Evolutionary conservation across 116 monocot genomes (phyloP), one percentile per base, ranked within the genome.

Genomic region (Papilionanthe hybrid): DNA sequence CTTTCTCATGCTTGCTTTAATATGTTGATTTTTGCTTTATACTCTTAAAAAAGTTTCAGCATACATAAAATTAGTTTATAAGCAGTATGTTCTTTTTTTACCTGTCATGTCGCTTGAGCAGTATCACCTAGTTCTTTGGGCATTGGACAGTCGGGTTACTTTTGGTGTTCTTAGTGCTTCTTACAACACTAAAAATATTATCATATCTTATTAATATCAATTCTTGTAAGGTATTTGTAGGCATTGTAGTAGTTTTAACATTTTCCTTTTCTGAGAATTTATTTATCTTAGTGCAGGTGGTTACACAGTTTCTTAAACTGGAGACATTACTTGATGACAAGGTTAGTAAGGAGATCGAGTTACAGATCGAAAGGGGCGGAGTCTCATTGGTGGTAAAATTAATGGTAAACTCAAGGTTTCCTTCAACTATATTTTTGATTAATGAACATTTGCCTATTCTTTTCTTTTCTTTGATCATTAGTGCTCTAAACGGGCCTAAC

Each of bases 341-440:
- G 37, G 83, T 96, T 79, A 75, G 65, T 22, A 56, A 42, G 55
- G 90, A 87, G 77, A 82, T 96, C 72, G 80, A 86, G 57, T 82
- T 96, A 76, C 80, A 83, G 71, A 96, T 93, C 84, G 96, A 93
- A 89, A 91, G 96, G 76, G 96, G 96, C 84, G 93, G 96, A 55
- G 72, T 73, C 77, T 78, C 89, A 11, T 76, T 85, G 76, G 83
- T 76, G 15, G 72, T 96, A 49, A 91, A 86, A 56, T 82, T 96
- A 77, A 72, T 77, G 90, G 96, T 93, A 89, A 73, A 78, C 18
- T 81, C 47, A 29, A 75, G 48, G 53, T 78, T 75, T 79, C 6
- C 22, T 79, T 7, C 12, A 1, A 67, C 37, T 76, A 6, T 23
- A 13, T 47, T 7, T n/a, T 25, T 60, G 42, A 10, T 72, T 72